A percentile compares a stretch with the other conserved stretches of the same genome.
Evolutionary conservation across 129 eudicot species (phyloP).

Genomic region (Erigeron canadensis): DNA sequence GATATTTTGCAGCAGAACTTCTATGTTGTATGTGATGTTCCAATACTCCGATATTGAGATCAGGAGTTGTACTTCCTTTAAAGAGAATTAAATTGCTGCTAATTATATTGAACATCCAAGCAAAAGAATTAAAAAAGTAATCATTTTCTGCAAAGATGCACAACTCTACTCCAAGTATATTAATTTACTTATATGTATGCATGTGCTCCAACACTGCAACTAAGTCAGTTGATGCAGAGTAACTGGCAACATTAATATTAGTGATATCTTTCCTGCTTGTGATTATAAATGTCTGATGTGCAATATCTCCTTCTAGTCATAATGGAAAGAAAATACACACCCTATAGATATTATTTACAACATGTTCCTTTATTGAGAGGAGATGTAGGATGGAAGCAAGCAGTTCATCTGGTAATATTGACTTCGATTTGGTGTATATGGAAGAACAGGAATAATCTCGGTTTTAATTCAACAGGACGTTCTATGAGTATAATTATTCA

Average conservation of each 20-base stretch:
- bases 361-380: too few relatives aligned
- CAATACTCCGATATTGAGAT: neutral
- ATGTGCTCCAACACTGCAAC: neutral
- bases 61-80: neutral
- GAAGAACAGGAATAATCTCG: too few relatives aligned
- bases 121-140: neutral
- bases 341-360: neutral
- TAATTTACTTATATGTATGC: too few relatives aligned
- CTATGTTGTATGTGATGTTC: slow-evolving; percentile 1
- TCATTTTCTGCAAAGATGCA: too few relatives aligned
- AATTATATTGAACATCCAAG: neutral
- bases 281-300: neutral
- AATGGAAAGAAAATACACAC: neutral
- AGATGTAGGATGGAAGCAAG: too few relatives aligned
- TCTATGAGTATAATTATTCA: too few relatives aligned
- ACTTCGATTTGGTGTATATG: too few relatives aligned
- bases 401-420: too few relatives aligned
- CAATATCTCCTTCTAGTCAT: neutral
- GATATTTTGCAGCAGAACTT: neutral
- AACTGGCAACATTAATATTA: neutral
- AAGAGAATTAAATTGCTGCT: neutral
- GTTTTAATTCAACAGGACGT: too few relatives aligned
- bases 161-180: too few relatives aligned
- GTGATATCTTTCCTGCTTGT: neutral
- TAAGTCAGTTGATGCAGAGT: neutral